These are phyloP conservation scores for Pouteria campechiana DNA, from an alignment of 179 eudicot genomes.

Conservation along the genomic window DNA sequence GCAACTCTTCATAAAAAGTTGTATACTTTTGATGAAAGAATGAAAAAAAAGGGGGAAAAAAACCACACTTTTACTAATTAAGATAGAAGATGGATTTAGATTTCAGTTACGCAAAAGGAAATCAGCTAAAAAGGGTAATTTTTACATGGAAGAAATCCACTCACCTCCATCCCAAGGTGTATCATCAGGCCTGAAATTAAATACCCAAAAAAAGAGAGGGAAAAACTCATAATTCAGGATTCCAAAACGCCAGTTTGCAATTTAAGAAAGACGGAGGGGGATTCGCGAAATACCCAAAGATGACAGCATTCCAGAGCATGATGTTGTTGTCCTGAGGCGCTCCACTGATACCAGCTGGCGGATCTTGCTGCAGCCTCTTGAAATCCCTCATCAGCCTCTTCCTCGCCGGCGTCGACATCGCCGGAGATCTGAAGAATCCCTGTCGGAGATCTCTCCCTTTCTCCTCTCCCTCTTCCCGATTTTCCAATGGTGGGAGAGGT, in stretches of 20 bases:
- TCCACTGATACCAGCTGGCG: constrained; percentile 44
- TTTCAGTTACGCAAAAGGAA: too few species aligned
- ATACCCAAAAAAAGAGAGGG: constrained; percentile 5
- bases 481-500: too few species aligned
- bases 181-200: constrained; percentile 42
- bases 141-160: constrained; percentile 9
- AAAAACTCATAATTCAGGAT: constrained; percentile 4
- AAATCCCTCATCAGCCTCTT: constrained; percentile 45
- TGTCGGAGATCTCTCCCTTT: too few species aligned
- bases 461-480: too few species aligned
- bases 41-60: too few species aligned
- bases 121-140: too few species aligned
- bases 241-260: neutral
- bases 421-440: too few species aligned
- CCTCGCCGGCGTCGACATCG: constrained; percentile 38
- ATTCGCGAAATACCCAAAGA: constrained; percentile 25
- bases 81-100: too few species aligned
- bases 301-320: constrained; percentile 43
- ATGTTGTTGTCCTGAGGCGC: constrained; percentile 40
- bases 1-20: too few species aligned
- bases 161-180: constrained; percentile 45
- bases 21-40: too few species aligned
- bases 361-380: constrained; percentile 45
- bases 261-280: too few species aligned
- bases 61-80: too few species aligned